Conservation (phyloP, 345 rosid species). For the Citrus maxima region DNA sequence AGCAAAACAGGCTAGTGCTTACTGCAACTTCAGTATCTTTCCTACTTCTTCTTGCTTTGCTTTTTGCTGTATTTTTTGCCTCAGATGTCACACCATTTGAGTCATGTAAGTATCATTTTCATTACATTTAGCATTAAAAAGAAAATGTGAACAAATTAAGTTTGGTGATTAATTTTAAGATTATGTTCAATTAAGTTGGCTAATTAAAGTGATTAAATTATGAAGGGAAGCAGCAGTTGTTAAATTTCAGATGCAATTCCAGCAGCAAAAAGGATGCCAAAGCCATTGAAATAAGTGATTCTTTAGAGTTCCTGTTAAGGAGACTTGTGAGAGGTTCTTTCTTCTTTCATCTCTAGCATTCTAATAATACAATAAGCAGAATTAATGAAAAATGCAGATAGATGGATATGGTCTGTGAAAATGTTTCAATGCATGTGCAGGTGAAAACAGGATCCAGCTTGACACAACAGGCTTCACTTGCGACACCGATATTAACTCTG, state of each 20-base stretch:
- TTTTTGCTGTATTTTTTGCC: constrained; percentile 10
- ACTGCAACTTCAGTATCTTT: constrained; percentile 14
- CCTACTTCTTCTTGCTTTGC: constrained; percentile 5
- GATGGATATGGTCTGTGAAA: not conserved
- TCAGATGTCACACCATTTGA: constrained; percentile 1
- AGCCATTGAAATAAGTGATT: not conserved
- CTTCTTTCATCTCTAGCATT: not conserved
- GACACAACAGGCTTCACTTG: constrained; percentile 29
- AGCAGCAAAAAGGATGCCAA: not conserved
- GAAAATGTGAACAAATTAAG: not conserved
- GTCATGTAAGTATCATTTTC: constrained; percentile 13
- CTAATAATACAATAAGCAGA: not conserved
- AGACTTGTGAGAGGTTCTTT: constrained; percentile 25
- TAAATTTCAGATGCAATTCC: not conserved
- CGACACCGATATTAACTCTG: constrained; percentile 22
- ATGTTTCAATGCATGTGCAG: constrained; percentile 13
- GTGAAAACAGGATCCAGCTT: constrained; percentile 27
- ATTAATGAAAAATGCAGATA: not conserved
- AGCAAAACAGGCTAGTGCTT: constrained; percentile 4
- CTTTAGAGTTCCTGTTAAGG: constrained; percentile 9
- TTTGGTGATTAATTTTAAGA: not conserved
- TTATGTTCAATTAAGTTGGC: not conserved
- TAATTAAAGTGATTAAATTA: not conserved
- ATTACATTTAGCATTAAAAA: not conserved
- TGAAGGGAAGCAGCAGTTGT: constrained; percentile 14